Base-by-base conservation (phyloP, 2,329 filamentous ascomycete species). In the Shiraia bambusicola region DNA sequence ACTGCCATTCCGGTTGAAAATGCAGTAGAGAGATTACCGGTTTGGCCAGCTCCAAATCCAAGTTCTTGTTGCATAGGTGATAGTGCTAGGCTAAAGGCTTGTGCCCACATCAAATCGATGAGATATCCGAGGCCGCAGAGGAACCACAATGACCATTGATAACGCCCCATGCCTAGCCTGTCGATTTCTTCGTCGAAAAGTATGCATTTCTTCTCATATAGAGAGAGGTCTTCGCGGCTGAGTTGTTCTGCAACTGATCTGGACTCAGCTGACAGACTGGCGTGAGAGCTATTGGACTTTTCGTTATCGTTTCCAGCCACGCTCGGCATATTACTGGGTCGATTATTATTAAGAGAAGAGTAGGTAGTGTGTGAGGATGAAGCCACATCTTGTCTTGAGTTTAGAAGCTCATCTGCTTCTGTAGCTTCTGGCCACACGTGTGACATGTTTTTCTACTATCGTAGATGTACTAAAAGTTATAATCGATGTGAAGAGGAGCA, bases 101-200 rank as follows among this genome's bases (percentile, higher is more conserved):
- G 79, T 3, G 79, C 77, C 76, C 78, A 82, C 33, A 79, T 66
- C 16, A 81, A 61, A 49, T 82, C 79, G 27, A 82, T 68, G 28
- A 79, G 61, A 52, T 79, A 80, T 2, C 77, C 77, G 26, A 79
- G 75, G 26, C 77, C 77, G 47, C 77, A 80, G 0, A 80, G 61
- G 3, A 61, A 53, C 76, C 76, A 80, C 33, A 76, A 66, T 49
- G 69, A 75, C 74, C 74, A 78, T 50, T 79, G 76, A 45, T 79
- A 79, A 38, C 61, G 64, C 3, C 76, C 76, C 74, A 80, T 77
- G 28, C 77, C 76, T 47, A 76, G 73, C 27, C 57, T 49, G 40
- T 80, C 75, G 43, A 80, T 75, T 57, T 79, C 76, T 9, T 63
- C 64, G 43, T 73, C 72, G 50, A 74, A 67, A 10, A 74, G 55